These are phyloP conservation scores for Amanita molliuscula DNA, from an alignment of 768 basidiomycete genomes.

Conservation along the genomic window DNA sequence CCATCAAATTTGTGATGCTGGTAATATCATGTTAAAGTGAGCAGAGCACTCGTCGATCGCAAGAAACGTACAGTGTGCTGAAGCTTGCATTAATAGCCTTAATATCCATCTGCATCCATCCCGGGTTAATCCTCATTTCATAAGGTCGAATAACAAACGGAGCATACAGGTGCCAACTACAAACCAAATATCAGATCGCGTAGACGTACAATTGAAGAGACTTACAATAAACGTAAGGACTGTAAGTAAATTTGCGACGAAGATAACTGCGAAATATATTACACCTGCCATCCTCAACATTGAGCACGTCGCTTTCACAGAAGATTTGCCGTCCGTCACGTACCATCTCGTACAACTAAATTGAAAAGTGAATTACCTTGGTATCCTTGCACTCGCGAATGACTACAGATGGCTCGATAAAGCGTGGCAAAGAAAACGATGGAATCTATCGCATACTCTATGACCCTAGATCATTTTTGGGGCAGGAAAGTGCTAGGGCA, in stretches of 20 bases:
- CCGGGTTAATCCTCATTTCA: neutral
- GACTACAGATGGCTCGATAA: constrained; percentile 15
- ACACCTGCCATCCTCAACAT: constrained; percentile 14
- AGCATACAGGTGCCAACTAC: constrained; percentile 18
- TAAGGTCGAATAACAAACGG: neutral
- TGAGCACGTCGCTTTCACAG: neutral
- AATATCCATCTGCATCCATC: constrained; percentile 17
- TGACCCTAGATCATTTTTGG: neutral
- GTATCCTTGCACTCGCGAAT: constrained; percentile 8
- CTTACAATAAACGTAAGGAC: constrained; percentile 23
- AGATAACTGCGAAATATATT: constrained; percentile 25
- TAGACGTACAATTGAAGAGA: neutral
- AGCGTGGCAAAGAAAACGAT: constrained; percentile 21
- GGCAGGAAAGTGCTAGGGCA: neutral
- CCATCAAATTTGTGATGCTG: constrained; percentile 27
- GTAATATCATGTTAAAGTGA: neutral
- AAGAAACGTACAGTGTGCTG: constrained; percentile 21
- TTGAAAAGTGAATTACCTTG: constrained; percentile 14
- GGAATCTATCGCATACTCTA: constrained; percentile 15
- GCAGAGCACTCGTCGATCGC: neutral
- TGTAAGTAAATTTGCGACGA: constrained; percentile 20
- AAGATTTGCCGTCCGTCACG: neutral
- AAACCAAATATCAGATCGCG: neutral
- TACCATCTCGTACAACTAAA: constrained; percentile 25
- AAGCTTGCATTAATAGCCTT: constrained; percentile 29